Evolutionary conservation across 495 filamentous ascomycete genomes (phyloP), one percentile per base, ranked within the genome.

Genomic region (Neurospora hispaniola): DNA sequence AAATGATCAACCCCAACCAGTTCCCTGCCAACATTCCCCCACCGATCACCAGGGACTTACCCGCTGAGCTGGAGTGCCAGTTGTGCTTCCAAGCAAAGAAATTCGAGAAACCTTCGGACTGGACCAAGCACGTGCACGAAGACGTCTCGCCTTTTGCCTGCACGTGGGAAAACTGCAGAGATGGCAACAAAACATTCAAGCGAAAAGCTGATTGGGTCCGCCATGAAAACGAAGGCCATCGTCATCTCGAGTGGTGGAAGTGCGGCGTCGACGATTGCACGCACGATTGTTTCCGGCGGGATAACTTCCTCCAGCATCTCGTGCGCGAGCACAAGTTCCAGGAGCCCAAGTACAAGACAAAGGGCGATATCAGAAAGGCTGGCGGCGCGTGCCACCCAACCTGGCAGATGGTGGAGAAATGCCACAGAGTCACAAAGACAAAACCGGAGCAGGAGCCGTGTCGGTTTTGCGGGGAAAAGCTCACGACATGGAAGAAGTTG

Each of bases 61-160:
- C 95, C 6, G 93, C 94, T 11, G 90, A 95, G 76, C 97, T 98
- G 76, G 95, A 98, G 81, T 98, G 95, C 75, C 90, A 93, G 41
- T 84, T 97, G 27, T 98, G 95, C 82, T 98, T 94, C 84, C 88
- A 91, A 76, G 88, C 92, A 59, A 97, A 97, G 82, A 94, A 91
- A 74, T 94, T 97, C 79, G 88, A 91, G 75, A 98, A 98, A 81
- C 95, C 95, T 41, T 97, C 95, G 0, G 95, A 98, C 82, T 98
- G 95, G 95, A 96, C 95, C 16, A 98, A 98, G 79, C 95, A 98
- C 77, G 92, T 98, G 7, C 93, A 97, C 77, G 95, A 98, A 80
- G 95, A 98, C 78, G 89, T 98, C 12, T 92, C 96, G 78, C 95
- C 95, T 5, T 98, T 97, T 76, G 97, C 94, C 10, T 98, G 95